These are phyloP conservation scores for Trichoderma reesei DNA, from an alignment of 495 filamentous ascomycete genomes.

Conservation along the genomic window DNA sequence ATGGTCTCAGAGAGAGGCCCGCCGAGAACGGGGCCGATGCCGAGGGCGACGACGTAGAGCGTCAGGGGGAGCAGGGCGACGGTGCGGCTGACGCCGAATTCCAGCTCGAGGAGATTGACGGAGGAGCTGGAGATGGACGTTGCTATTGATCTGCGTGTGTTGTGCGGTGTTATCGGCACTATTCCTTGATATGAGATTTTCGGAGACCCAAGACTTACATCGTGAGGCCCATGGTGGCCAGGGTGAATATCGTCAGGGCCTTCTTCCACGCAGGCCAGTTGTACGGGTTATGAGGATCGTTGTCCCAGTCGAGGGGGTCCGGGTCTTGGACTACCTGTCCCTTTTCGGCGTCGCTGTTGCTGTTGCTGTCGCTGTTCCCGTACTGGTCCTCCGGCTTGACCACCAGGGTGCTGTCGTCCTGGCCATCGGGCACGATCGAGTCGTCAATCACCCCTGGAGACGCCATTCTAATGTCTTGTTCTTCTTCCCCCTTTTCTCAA, in stretches of 20 bases:
- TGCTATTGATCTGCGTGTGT: background rate
- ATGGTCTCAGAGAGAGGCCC: slow-evolving; percentile 50
- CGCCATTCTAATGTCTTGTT: background rate
- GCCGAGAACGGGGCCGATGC: slow-evolving; percentile 50
- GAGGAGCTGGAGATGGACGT: background rate
- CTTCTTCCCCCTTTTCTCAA: background rate
- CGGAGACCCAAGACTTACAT: background rate
- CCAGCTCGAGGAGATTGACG: background rate
- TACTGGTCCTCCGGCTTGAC: background rate
- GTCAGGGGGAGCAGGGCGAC: slow-evolving; percentile 43
- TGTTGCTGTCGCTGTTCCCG: background rate
- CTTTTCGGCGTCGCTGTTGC: slow-evolving; percentile 4
- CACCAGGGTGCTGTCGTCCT: background rate
- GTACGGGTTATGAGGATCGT: background rate
- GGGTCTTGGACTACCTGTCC: background rate
- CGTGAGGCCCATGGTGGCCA: background rate
- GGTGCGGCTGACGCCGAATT: background rate
- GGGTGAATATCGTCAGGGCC: background rate
- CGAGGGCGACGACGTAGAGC: slow-evolving; percentile 50
- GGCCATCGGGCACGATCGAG: background rate
- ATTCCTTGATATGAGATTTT: background rate
- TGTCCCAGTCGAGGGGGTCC: slow-evolving; percentile 12
- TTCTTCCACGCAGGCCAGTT: slow-evolving; percentile 8
- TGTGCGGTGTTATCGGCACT: background rate
- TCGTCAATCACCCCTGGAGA: background rate